Evolutionary conservation across 257 asterid species (phyloP), one percentile per base, ranked within the genome.

Genomic region (Solanum commersonii): DNA sequence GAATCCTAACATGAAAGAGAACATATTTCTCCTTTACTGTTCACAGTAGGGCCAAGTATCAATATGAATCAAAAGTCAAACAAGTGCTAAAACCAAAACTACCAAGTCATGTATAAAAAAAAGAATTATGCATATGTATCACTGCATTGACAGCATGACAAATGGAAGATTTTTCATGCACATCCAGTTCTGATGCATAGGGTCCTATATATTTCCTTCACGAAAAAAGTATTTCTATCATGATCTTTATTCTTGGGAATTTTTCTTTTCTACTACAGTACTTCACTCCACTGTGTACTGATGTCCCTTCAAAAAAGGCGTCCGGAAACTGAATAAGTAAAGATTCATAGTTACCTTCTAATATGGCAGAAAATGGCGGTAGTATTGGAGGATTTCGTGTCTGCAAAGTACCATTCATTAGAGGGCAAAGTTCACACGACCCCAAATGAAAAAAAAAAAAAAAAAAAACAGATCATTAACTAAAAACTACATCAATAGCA

Each of bases 281-380:
- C 42, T 27, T 81, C 42, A 81, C 42, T 81, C 20, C 29, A 81
- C 27, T 49, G 27, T 79, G 70, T 46, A 46, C 29, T 20, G 85
- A 46, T 29, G 49, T 11, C 42, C 85, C 33, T 16, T 46, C 70
- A 81, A 81, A 52, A 46, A 52, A 18, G 20, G 44, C 4, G 0
- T 29, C 20, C 5, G 20, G 1, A 81, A 81, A 81, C 29, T 49
- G 70, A 81, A 49, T 18, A 81, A 29, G 85, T 49, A 49, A 49
- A 81, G 29, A 81, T 49, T 81, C 70, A 49, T 29, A 29, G 20
- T 87, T 93, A 96, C 99, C 98, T 93, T 91, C 91, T 27, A 94
- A 88, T 88, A 96, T 87, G 88, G 93, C 94, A 91, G 96, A 90
- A 93, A 97, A 97, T 37, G 98, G 95, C 87, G 99, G 99, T 74